Base-by-base conservation (phyloP, 1,284 basidiomycete genomes). In the Leucoagaricus sp. region DNA sequence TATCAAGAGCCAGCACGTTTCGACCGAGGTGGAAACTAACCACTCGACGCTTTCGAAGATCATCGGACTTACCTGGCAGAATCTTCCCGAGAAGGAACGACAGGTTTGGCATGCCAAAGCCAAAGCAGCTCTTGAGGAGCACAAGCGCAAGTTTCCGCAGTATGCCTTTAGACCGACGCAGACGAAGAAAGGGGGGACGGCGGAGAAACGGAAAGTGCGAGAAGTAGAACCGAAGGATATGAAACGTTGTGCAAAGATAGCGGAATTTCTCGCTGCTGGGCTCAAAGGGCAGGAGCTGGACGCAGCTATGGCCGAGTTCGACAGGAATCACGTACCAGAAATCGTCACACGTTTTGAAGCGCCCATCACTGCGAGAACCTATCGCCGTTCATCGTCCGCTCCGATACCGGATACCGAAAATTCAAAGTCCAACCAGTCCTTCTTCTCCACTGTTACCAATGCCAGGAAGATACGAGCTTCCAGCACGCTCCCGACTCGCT, bases 251-350 rank as follows among this genome's bases (percentile, higher is more conserved):
- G 79, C 79, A 42, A 87, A 86, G 75, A 90, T 93, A 52, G 91
- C 91, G 13, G 81, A 89, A 69, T 74, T 93, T 0, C 77, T 93
- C 21, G 83, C 87, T 36, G 80, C 85, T 63, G 90, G 90, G 21
- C 87, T 87, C 72, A 89, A 85, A 64, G 90, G 89, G 6, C 73
- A 74, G 17, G 86, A 84, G 60, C 80, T 93, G 52, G 82, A 89
- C 61, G 76, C 72, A n/a, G 89, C 86, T 15, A 85, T 93, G 64
- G 80, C 84, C 64, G 88, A 89, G 66, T 90, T 89, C 71, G 88
- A 91, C 69, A 81, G 79, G 64, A 72, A 80, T 36, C 87, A 89
- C 63, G 79, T 87, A 33, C 84, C 84, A 1, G 79, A 83, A 65
- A 71, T 89, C 63, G 76, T 87, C 38, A 86, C 86, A 7, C 82